These are phyloP conservation scores for Cordyceps cicadae DNA, from an alignment of 2,329 filamentous ascomycete species.

Conservation along the genomic window DNA sequence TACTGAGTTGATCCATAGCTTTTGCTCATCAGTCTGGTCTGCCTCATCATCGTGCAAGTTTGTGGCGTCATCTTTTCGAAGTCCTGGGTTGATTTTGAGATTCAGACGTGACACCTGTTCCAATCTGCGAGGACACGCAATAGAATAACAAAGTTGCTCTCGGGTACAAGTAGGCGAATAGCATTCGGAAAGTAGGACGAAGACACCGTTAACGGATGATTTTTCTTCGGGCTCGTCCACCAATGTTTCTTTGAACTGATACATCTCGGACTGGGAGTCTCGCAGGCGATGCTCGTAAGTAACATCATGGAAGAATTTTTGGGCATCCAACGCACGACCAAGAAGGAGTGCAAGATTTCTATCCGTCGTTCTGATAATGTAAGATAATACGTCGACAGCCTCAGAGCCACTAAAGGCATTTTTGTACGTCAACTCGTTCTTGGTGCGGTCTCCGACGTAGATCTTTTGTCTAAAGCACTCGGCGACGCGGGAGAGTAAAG, in stretches of 20 bases:
- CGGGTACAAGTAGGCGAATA: slow-evolving; percentile 96
- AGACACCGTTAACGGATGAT: slow-evolving; percentile 78
- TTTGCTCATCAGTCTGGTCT: slow-evolving; percentile 87
- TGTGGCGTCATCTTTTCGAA: slow-evolving; percentile 56
- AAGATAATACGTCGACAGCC: slow-evolving; percentile 88
- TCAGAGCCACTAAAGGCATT: slow-evolving; percentile 94
- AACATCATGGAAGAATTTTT: slow-evolving; percentile 99
- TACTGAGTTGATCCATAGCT: slow-evolving; percentile 98
- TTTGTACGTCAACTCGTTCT: slow-evolving; percentile 95
- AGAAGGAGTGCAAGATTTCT: slow-evolving; percentile 86
- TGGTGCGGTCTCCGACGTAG: slow-evolving; percentile 75
- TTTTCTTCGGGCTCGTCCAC: slow-evolving; percentile 74
- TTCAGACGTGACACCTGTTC: slow-evolving; percentile 94
- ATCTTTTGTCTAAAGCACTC: slow-evolving; percentile 90
- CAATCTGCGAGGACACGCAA: slow-evolving; percentile 84
- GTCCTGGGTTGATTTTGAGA: slow-evolving; percentile 80
- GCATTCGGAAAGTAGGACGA: slow-evolving; percentile 91
- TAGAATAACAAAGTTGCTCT: slow-evolving; percentile 94
- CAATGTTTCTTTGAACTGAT: slow-evolving; percentile 90
- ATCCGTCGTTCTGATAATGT: slow-evolving; percentile 95
- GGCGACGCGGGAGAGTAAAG: slow-evolving; percentile 83
- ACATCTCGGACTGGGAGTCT: slow-evolving; percentile 90
- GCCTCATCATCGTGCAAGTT: slow-evolving; percentile 66
- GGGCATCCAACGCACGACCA: slow-evolving; percentile 85
- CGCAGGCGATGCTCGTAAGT: slow-evolving; percentile 93